Evolutionary conservation across 2,329 filamentous ascomycete genomes (phyloP), one percentile per base, ranked within the genome.

Genomic region (Coniochaeta prunicola): DNA sequence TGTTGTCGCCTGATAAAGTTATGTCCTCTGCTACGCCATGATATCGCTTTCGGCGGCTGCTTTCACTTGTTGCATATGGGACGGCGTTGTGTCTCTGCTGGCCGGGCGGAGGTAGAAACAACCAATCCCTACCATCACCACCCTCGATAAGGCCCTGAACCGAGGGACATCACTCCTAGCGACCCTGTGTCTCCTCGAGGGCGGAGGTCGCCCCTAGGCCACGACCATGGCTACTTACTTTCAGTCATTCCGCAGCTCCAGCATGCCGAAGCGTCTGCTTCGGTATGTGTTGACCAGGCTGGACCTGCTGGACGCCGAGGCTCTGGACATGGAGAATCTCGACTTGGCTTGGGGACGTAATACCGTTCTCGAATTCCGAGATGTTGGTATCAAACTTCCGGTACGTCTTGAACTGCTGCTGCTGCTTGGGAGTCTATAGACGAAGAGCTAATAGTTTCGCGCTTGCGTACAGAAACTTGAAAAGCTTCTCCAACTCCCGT

Each of bases 211-310:
- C 9, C 56, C 4, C 9, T 28, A 28, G 40, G 34, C 28, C 26
- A 28, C 30, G 70, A 72, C 61, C 72, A 92, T 92, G 89, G 85
- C 87, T 58, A 86, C 82, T 70, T 86, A 90, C 70, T 83, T 94
- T 68, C 87, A 80, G 73, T 80, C 79, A 59, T 84, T 86, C 67
- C 75, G 78, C 67, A 79, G 75, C 71, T 84, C 91, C 63, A 90
- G 85, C 65, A 91, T 96, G 79, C 90, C 92, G 76, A 96, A 94
- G 81, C 87, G 89, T 72, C 81, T 97, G 67, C 82, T 97, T 64
- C 88, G 91, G 65, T 96, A 94, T 77, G 91, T 88, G 56, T 79
- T 99, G 45, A 88, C 89, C 26, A 86, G 88, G 59, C 80, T 96
- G 60, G 92, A 96, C 66, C 80, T 97, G 58, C 84, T 99, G 60